Base-by-base conservation (phyloP, 2,329 filamentous ascomycete genomes). In the Trichoderma aggressivum region DNA sequence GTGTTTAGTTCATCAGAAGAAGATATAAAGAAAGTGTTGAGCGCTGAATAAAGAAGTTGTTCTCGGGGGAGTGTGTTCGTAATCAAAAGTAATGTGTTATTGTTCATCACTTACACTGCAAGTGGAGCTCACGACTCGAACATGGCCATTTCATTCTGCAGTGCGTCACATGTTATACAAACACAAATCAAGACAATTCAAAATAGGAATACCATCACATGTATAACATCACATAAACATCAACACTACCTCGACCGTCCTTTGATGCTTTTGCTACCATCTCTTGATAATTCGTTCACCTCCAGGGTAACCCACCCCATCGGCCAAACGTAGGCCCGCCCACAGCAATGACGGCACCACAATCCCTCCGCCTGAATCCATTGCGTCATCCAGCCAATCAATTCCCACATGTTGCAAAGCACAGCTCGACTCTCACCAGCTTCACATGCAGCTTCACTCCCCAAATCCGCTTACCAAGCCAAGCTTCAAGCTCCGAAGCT, bases 341-440 rank as follows among this genome's bases (percentile, higher is more conserved):
- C 34, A 61, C 43, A 11, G 24, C 28, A 26, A 26, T 58, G 12
- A 21, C 61, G 34, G 64, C 53, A 58, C 53, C 24, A 58, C 24
- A 32, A 36, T 60, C 32, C 7, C 26, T 50, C 39, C 61, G 63
- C 62, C 10, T 21, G 0, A 53, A 67, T 26, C 24, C 34, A 66
- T 68, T 59, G 64, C 64, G 64, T 68, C 64, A 68, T 68, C 36
- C 34, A 30, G 36, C 75, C 75, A 76, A 70, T 76, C n/a, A 74
- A 56, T 67, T 63, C 72, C 71, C 43, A 24, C 68, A 69, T 32
- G 70, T 75, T 75, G 74, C 75, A 74, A 68, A 68, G 34, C 64
- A 68, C 5, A 43, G 63, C 47, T 53, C 64, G 18, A 43, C 58
- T 32, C 64, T 63, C 64, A 47, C 62, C 62, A 26, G 53, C 63